A percentile compares a stretch with the other conserved stretches of the same genome.
Conservation (phyloP, 1,284 basidiomycete species). For the Pterulicium gracile region DNA sequence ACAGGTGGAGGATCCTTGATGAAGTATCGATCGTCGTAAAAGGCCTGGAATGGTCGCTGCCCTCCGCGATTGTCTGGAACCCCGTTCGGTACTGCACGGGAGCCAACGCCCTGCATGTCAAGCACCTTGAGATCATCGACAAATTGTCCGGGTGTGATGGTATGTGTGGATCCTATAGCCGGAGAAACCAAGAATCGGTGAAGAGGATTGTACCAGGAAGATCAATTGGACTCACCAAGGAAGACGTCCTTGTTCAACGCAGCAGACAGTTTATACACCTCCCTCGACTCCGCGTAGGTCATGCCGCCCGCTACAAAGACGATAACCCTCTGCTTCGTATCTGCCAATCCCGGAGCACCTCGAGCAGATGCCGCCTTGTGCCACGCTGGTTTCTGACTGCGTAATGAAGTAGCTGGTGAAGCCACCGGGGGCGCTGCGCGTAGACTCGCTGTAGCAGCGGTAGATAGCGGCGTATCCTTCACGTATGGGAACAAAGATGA, state of each 20-base stretch:
- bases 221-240: constrained; percentile 56
- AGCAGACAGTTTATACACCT: constrained; percentile 74
- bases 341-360: constrained; percentile 29
- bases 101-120: constrained; percentile 70
- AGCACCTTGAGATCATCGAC: constrained; percentile 81
- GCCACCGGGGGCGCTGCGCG: constrained; percentile 28
- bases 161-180: constrained; percentile 83
- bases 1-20: constrained; percentile 50
- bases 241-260: constrained; percentile 80
- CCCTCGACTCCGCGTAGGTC: constrained; percentile 92
- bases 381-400: constrained; percentile 81
- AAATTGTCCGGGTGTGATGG: constrained; percentile 76
- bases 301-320: constrained; percentile 94
- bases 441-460: constrained; percentile 32
- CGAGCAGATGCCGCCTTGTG: constrained; percentile 55
- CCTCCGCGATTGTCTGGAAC: constrained; percentile 41
- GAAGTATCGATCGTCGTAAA: constrained; percentile 71
- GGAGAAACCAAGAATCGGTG: constrained; percentile 2
- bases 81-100: constrained; percentile 63
- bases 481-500: constrained; percentile 81
- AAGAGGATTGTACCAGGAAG: constrained; percentile 1
- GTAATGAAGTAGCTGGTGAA: constrained; percentile 58
- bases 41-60: constrained; percentile 49
- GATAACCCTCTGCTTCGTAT: constrained; percentile 74
- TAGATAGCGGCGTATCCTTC: constrained; percentile 68